Percentiles rank a stretch among this genome's conserved stretches.
Conservation (phyloP, 129 eudicot species). For the Lactuca saligna region DNA sequence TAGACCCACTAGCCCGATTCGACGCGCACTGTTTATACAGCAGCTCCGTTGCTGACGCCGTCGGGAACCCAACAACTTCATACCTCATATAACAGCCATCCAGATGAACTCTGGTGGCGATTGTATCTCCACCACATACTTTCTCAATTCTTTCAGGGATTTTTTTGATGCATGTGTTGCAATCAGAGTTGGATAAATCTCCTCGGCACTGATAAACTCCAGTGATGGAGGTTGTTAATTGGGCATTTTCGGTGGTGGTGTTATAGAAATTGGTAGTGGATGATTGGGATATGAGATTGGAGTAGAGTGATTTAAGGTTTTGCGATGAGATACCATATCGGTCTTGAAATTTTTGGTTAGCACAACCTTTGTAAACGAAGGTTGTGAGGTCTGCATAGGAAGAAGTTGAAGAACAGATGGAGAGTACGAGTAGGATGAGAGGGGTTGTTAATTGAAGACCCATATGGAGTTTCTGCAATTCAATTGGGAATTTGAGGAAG, state of each 20-base stretch:
- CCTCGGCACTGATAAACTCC: conserved; percentile 88
- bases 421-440: conserved; percentile 22
- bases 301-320: conserved; percentile 46
- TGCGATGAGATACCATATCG: conserved; percentile 46
- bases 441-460: conserved; percentile 23
- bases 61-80: conserved; percentile 61
- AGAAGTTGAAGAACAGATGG: conserved; percentile 1
- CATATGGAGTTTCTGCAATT: too few species aligned
- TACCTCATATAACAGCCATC: conserved; percentile 64
- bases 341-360: conserved; percentile 65
- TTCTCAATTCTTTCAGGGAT: conserved; percentile 26
- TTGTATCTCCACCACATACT: conserved; percentile 61
- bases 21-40: conserved; percentile 69
- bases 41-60: conserved; percentile 47
- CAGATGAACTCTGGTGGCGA: conserved; percentile 69
- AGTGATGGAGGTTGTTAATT: conserved; percentile 38
- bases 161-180: conserved; percentile 51
- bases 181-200: conserved; percentile 51
- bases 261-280: conserved; percentile 56
- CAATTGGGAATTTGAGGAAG: too few species aligned
- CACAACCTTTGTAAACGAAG: conserved; percentile 80
- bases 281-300: conserved; percentile 51
- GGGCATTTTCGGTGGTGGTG: conserved; percentile 42
- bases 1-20: conserved; percentile 63
- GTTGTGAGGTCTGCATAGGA: conserved; percentile 35